These are phyloP conservation scores for Boletellus ananiceps DNA, from an alignment of 768 basidiomycete genomes.

Conservation along the genomic window DNA sequence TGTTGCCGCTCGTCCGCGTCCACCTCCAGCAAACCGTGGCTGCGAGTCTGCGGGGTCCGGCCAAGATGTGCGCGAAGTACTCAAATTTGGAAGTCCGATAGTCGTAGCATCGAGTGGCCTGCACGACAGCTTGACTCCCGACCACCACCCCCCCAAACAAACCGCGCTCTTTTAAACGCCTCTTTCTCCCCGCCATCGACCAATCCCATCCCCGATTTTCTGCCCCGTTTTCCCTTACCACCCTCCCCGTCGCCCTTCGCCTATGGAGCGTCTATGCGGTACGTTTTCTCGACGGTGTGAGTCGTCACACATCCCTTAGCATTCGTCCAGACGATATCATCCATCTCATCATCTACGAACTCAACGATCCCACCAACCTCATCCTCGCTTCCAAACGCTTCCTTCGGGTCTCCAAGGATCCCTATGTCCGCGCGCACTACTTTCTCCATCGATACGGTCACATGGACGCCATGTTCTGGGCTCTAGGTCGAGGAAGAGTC, in stretches of 20 bases:
- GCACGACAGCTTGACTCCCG: constrained; percentile 31
- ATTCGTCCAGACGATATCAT: constrained; percentile 53
- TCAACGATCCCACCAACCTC: constrained; percentile 59
- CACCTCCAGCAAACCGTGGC: constrained; percentile 5
- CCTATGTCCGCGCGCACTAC: constrained; percentile 74
- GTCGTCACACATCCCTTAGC: constrained; percentile 9
- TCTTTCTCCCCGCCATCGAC: not conserved
- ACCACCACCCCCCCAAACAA: constrained; percentile 34
- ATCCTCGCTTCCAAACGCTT: constrained; percentile 56
- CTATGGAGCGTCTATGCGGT: constrained; percentile 70
- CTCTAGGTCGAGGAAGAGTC: constrained; percentile 67
- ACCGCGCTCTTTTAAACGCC: constrained; percentile 14
- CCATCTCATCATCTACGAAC: constrained; percentile 68
- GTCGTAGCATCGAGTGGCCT: constrained; percentile 26
- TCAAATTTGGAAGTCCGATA: constrained; percentile 36
- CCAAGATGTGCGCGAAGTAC: constrained; percentile 23
- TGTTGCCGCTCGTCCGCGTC: not conserved
- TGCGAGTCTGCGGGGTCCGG: constrained; percentile 30
- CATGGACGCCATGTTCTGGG: constrained; percentile 67
- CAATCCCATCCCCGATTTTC: constrained; percentile 3
- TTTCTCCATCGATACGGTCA: constrained; percentile 71
- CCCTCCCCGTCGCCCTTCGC: constrained; percentile 1
- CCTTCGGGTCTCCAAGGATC: constrained; percentile 59
- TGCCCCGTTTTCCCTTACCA: not conserved
- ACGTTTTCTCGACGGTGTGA: constrained; percentile 27